Percentiles rank a stretch among this genome's conserved stretches.
phyloP scores from a whole-genome alignment of 106 monocot species.

The Dendrobium huoshanense region DNA sequence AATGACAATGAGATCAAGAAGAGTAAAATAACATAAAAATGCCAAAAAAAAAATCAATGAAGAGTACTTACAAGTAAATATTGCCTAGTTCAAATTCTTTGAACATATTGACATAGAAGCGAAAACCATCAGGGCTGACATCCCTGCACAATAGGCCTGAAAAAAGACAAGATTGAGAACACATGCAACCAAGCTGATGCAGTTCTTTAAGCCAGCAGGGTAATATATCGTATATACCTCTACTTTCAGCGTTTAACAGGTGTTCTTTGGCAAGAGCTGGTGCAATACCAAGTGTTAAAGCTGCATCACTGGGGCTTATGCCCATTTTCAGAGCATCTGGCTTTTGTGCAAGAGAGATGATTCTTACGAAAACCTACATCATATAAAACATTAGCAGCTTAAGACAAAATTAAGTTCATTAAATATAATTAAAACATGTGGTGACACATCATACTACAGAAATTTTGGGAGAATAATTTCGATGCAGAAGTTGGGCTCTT shows the following conservation, averaged over 20 bases:
- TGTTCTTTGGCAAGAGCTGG: conserved; percentile 95
- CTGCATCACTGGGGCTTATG: conserved; percentile 87
- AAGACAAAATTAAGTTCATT: not conserved
- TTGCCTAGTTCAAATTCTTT: conserved; percentile 60
- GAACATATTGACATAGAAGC: conserved; percentile 83
- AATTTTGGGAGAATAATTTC: not conserved
- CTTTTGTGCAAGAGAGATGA: conserved; percentile 57
- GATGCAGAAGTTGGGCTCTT: not conserved
- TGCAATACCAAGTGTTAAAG: conserved; percentile 76
- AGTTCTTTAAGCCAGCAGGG: not conserved
- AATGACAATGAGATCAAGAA: not conserved
- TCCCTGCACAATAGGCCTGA: conserved; percentile 89
- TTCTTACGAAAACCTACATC: conserved; percentile 75
- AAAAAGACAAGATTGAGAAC: not conserved
- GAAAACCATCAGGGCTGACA: conserved; percentile 93
- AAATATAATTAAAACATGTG: not conserved
- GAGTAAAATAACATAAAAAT: not conserved
- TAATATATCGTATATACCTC: conserved; percentile 30
- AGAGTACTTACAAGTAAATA: conserved; percentile 52
- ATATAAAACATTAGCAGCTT: not conserved
- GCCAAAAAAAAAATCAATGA: not conserved
- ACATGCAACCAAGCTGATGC: not conserved
- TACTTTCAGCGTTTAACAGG: conserved; percentile 74
- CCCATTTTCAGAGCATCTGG: conserved; percentile 71
- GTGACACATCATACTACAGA: not conserved